These are phyloP conservation scores for Mycena galopus DNA, from an alignment of 768 basidiomycete genomes.

Conservation along the genomic window DNA sequence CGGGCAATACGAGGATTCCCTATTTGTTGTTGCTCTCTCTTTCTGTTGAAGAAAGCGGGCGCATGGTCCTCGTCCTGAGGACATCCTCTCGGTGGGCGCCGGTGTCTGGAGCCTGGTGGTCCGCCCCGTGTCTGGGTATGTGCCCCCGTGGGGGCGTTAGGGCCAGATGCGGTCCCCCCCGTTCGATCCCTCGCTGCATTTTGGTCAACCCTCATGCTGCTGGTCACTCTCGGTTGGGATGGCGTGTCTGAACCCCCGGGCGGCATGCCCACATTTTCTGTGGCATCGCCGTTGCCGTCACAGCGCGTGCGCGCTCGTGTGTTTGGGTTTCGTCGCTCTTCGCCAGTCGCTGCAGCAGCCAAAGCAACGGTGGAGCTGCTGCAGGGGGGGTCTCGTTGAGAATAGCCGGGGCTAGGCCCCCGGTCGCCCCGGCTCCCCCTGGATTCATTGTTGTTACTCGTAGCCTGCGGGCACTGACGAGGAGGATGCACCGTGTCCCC, in stretches of 20 bases:
- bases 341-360: no score
- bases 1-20: not conserved
- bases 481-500: no score
- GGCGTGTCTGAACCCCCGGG: not conserved
- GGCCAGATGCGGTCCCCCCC: not conserved
- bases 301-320: not conserved
- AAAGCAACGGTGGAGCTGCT: no score
- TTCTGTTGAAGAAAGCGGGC: not conserved
- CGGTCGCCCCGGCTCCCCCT: no score
- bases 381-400: no score
- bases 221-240: not conserved
- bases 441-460: no score
- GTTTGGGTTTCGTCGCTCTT: no score
- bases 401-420: no score
- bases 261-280: not conserved
- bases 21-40: not conserved
- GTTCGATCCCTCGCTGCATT: not conserved
- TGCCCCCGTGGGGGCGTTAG: not conserved
- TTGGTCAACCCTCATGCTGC: no score
- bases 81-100: no score
- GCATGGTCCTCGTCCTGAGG: not conserved
- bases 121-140: no score
- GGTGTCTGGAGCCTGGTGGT: not conserved
- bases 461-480: no score
- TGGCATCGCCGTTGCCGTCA: not conserved